These are phyloP conservation scores for Ogataea naganishii DNA, from an alignment of 805 yeast species.

Conservation along the genomic window DNA sequence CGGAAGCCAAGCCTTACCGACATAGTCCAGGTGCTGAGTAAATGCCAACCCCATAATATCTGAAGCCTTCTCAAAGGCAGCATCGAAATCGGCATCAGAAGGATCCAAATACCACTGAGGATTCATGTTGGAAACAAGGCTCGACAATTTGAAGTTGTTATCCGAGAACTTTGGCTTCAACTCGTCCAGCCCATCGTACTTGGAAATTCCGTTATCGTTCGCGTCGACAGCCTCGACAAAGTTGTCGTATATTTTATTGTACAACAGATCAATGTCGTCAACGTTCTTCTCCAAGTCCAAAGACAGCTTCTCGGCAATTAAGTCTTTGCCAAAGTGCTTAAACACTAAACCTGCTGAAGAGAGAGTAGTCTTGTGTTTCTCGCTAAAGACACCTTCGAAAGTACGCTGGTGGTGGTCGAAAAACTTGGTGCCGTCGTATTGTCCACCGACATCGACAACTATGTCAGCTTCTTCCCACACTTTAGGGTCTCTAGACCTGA, in stretches of 20 bases:
- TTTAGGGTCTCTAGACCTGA: conserved; percentile 76
- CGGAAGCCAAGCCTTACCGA: conserved; percentile 86
- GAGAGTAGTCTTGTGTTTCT: conserved; percentile 61
- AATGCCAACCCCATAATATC: conserved; percentile 80
- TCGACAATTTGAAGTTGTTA: conserved; percentile 66
- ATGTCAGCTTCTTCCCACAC: conserved; percentile 85
- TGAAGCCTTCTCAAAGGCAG: conserved; percentile 60
- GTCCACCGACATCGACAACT: conserved; percentile 91
- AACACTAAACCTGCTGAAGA: conserved; percentile 91
- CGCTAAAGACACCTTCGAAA: conserved; percentile 66
- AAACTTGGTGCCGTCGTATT: conserved; percentile 76
- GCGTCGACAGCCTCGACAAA: conserved; percentile 92
- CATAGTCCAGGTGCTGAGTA: conserved; percentile 51
- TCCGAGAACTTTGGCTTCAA: conserved; percentile 60
- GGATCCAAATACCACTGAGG: conserved; percentile 77
- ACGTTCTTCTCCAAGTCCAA: conserved; percentile 25
- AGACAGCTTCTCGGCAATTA: conserved; percentile 45
- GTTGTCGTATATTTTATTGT: conserved; percentile 71
- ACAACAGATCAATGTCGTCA: conserved; percentile 52
- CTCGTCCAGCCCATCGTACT: conserved; percentile 45
- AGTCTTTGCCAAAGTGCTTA: conserved; percentile 74
- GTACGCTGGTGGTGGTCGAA: conserved; percentile 98
- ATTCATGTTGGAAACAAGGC: conserved; percentile 69
- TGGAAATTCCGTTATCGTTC: conserved; percentile 86
- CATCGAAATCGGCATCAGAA: conserved; percentile 58